phyloP scores from a whole-genome alignment of 331 rosid genomes.

The Pyracantha coccinea region DNA sequence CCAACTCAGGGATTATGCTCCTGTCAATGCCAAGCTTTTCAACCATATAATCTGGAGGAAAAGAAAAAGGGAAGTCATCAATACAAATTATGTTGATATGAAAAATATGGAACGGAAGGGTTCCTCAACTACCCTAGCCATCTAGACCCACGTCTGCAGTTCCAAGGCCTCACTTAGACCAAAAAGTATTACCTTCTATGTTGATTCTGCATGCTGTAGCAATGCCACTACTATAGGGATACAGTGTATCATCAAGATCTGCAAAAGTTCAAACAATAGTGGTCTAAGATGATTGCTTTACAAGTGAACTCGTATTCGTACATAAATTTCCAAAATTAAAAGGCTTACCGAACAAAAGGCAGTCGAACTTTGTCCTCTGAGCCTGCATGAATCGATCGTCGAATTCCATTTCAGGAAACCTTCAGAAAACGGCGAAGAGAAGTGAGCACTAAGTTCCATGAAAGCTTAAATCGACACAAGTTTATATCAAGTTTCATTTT shows the following conservation, averaged over 20 bases:
- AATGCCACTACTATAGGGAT: slow-evolving; percentile 69
- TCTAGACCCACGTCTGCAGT: too few species aligned
- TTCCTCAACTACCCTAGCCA: too few species aligned
- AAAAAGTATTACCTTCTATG: slow-evolving; percentile 46
- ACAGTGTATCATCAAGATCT: slow-evolving; percentile 93
- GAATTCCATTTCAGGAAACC: slow-evolving; percentile 55
- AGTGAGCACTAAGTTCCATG: slow-evolving; percentile 18
- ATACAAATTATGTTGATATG: neutral
- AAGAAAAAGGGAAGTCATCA: neutral
- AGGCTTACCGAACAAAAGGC: slow-evolving; percentile 79
- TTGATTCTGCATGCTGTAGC: slow-evolving; percentile 52
- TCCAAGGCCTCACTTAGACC: neutral
- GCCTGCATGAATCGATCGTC: slow-evolving; percentile 50
- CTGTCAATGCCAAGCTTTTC: slow-evolving; percentile 73
- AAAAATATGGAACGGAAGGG: neutral
- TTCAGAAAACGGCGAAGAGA: slow-evolving; percentile 15
- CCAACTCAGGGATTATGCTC: slow-evolving; percentile 53
- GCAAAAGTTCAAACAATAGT: slow-evolving; percentile 11
- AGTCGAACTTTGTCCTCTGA: slow-evolving; percentile 69
- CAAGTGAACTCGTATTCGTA: slow-evolving; percentile 4
- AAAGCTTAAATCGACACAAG: slow-evolving; percentile 13
- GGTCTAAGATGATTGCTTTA: neutral
- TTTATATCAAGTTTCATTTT: slow-evolving; percentile 17
- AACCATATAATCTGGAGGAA: slow-evolving; percentile 50
- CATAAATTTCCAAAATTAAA: neutral